phyloP scores from a whole-genome alignment of 2,329 filamentous ascomycete genomes.

The Cladorrhinum sp. region DNA sequence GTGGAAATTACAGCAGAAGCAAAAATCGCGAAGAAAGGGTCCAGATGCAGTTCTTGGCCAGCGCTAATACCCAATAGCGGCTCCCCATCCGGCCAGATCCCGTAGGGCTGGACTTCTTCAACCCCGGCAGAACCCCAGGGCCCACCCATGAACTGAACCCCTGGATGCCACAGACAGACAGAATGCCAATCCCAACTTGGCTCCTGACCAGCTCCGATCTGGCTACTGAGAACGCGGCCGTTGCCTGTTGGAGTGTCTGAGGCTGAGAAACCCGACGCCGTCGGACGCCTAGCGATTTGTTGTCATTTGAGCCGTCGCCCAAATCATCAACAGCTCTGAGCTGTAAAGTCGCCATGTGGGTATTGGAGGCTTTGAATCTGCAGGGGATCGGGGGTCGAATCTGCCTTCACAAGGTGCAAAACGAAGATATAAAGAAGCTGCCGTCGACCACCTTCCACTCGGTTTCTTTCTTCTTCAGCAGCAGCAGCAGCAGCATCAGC shows the following conservation, averaged over 20 bases:
- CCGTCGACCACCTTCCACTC: background rate
- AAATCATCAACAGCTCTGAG: background rate
- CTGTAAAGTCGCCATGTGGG: background rate
- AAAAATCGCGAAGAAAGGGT: background rate
- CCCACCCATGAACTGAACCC: background rate
- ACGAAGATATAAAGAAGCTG: conserved; percentile 4
- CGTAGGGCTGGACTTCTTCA: background rate
- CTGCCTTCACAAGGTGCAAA: too few relatives aligned
- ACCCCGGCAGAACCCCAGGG: background rate
- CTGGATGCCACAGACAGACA: background rate
- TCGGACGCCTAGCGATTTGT: conserved; percentile 2
- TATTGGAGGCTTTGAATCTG: background rate
- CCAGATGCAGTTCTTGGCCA: background rate
- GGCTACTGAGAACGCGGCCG: background rate
- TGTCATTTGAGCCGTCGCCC: conserved; percentile 1
- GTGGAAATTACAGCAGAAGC: background rate
- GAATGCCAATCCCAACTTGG: background rate
- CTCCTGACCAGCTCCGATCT: background rate
- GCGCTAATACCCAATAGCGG: background rate
- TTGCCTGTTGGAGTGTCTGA: background rate
- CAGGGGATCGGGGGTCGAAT: background rate
- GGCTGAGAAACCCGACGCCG: conserved; percentile 8
- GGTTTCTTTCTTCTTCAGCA: background rate
- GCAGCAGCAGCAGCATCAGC: background rate
- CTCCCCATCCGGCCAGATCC: background rate